Evolutionary conservation across 2,329 filamentous ascomycete species (phyloP), one percentile per base, ranked within the genome.

Genomic region (Colletotrichum sp.): DNA sequence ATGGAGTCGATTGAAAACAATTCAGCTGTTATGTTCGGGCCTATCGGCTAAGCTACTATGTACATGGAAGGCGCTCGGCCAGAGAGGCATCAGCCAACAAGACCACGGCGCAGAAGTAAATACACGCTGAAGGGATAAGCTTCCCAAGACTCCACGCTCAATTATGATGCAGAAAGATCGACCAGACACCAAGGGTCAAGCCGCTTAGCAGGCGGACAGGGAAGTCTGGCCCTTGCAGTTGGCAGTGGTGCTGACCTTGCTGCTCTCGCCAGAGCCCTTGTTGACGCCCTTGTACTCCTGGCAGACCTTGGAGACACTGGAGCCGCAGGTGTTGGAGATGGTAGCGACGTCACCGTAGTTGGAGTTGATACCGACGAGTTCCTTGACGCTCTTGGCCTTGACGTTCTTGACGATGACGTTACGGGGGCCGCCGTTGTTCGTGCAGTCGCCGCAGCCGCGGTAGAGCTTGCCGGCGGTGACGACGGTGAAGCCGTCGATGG

Each of bases 371-470:
- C 86, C 86, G 63, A 83, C 85, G n/a, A 88, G 81, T 76, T 85
- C 82, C 66, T 71, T 77, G 52, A 77, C 74, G 60, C 28, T 21
- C 38, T 71, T 71, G 18, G 74, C 74, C 72, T 71, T 77, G 32
- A 77, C 74, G 61, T 77, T 77, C 74, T 77, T 74, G 74, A 77
- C 10, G 32, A 77, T 26, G 55, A 77, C 74, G 67, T 77, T 77
- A 38, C 74, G 71, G 28, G 74, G 71, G 7, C 71, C 72, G 55
- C 74, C 74, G 71, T 77, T 77, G 72, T 77, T 75, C 16, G 71
- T 75, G 82, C 86, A 88, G 82, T 88, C 86, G 43, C 86, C 86
- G 78, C 86, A 87, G 24, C 82, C 82, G 74, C 86, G 84, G 80
- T 87, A 87, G 16, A 88, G 81, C 74, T 87, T 88, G 36, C 86